These are phyloP conservation scores for Candida dajiaensis DNA, from an alignment of 805 yeast genomes.

Conservation along the genomic window DNA sequence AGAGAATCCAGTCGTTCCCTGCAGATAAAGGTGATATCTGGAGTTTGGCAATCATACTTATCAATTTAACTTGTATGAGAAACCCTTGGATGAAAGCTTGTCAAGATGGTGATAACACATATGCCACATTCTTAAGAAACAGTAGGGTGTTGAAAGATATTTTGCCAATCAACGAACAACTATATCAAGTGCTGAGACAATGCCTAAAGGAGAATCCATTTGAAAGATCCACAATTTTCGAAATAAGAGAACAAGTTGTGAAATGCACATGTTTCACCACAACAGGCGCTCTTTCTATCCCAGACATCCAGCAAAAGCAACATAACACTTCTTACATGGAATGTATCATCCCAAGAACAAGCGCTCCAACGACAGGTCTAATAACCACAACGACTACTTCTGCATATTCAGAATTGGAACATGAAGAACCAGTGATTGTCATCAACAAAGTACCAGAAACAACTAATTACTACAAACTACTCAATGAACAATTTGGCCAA, in stretches of 20 bases:
- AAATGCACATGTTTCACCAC: conserved; percentile 17
- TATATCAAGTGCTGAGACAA: conserved; percentile 43
- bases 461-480: not conserved
- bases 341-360: not conserved
- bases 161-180: conserved; percentile 64
- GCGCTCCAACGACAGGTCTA: not conserved
- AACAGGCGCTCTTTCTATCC: conserved; percentile 15
- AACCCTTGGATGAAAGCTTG: conserved; percentile 90
- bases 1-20: conserved; percentile 37
- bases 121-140: conserved; percentile 53
- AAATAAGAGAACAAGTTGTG: conserved; percentile 16
- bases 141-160: conserved; percentile 54
- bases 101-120: conserved; percentile 50
- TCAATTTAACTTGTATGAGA: conserved; percentile 75
- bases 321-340: not conserved
- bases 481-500: not conserved
- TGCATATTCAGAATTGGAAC: not conserved
- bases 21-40: conserved; percentile 79
- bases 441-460: not conserved
- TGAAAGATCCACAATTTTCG: conserved; percentile 24
- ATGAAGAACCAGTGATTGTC: not conserved
- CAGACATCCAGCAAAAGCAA: conserved; percentile 5
- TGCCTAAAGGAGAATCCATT: conserved; percentile 29
- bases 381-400: not conserved
- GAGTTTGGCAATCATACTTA: conserved; percentile 78